Percentiles rank a stretch among this genome's conserved stretches.
These are phyloP conservation scores for Suhomyces guaymorum DNA, from an alignment of 1,139 yeast species.

Conservation along the genomic window DNA sequence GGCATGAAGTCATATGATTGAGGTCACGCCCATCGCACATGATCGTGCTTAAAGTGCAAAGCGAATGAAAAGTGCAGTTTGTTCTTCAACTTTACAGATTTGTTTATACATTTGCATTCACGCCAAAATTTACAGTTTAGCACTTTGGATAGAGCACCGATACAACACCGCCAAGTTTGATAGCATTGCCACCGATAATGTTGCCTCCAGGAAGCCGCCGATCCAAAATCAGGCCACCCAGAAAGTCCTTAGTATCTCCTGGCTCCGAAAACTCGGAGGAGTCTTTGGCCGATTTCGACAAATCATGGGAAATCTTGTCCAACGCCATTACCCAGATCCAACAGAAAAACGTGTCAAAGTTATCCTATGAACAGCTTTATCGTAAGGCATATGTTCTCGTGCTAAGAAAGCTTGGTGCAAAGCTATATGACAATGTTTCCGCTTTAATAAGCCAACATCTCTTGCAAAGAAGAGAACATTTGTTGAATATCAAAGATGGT, in stretches of 20 bases:
- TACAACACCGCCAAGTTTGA: conserved; percentile 1
- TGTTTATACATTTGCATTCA: not conserved
- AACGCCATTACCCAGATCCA: conserved; percentile 79
- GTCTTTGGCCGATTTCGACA: conserved; percentile 56
- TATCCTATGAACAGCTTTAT: conserved; percentile 85
- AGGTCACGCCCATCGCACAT: too few relatives aligned
- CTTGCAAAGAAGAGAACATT: conserved; percentile 25
- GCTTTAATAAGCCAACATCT: conserved; percentile 54
- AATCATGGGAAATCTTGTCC: conserved; percentile 70
- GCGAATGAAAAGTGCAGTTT: too few relatives aligned
- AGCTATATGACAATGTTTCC: conserved; percentile 65
- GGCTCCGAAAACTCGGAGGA: conserved; percentile 21
- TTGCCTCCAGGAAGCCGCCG: conserved; percentile 47
- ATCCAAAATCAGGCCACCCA: conserved; percentile 75
- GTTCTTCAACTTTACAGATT: too few relatives aligned
- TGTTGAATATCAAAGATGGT: conserved; percentile 22
- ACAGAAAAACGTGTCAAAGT: conserved; percentile 66
- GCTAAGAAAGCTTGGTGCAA: conserved; percentile 68
- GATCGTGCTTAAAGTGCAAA: too few relatives aligned
- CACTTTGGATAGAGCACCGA: too few relatives aligned
- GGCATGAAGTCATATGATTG: too few relatives aligned
- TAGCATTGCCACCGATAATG: conserved; percentile 21
- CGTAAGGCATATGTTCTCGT: conserved; percentile 81
- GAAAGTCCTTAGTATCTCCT: conserved; percentile 44
- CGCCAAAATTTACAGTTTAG: not conserved